Evolutionary conservation across 495 filamentous ascomycete species (phyloP), one percentile per base, ranked within the genome.

Genomic region (Penicillium mononematosum): DNA sequence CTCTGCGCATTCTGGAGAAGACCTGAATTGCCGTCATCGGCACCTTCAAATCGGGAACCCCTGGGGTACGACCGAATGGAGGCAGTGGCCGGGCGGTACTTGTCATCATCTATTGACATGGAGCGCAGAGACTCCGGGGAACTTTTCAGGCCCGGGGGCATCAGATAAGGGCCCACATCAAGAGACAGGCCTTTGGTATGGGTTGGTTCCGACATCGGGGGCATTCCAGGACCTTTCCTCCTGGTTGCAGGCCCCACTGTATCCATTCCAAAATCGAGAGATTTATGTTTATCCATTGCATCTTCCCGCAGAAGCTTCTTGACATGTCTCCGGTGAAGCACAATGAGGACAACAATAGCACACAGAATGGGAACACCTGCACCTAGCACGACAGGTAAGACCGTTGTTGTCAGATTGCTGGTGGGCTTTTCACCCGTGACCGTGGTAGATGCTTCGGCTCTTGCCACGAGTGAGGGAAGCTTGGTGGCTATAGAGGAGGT

Each of bases 241-340:
- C 80, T 77, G 42, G 60, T 61, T 14, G 58, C 53, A 20, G 66
- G 58, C 17, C 77, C 78, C 11, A 83, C 68, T 46, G 66, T 54
- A 47, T 77, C 89, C 70, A 96, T 72, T 29, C 94, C 94, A 69
- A 98, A 98, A 70, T 98, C 94, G 66, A 98, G 82, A 2, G 91
- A 96, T 66, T 88, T 95, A 70, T 95, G 89, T 62, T 90, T 88
- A 68, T 97, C 93, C 58, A 89, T 84, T 31, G 80, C 78, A 70
- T 98, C 94, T 76, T 98, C 94, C 41, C 75, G 75, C 57, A 80
- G 78, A 56, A 92, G 82, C 60, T 83, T 93, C 61, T 83, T 82
- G 16, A 89, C 75, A 62, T 89, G 87, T 67, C 88, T 80, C 14
- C 89, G 83, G 64, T 96, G 91, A 31, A 98, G 78, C 61, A 83